These are phyloP conservation scores for Metarhizium anisopliae DNA, from an alignment of 2,329 filamentous ascomycete genomes.

Conservation along the genomic window DNA sequence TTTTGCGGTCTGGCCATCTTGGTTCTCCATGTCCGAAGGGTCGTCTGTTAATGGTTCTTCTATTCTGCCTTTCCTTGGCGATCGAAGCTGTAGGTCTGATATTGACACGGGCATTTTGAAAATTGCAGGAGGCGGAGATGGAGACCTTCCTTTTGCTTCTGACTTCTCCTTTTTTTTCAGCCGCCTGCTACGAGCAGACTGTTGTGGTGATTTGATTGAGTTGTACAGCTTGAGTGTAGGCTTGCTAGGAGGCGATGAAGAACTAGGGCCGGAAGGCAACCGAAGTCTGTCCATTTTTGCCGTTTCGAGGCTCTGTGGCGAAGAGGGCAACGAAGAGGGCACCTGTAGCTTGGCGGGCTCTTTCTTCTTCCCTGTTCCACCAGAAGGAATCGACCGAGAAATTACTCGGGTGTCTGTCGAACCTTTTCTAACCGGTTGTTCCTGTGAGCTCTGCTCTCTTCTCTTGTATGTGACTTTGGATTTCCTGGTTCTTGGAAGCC, in stretches of 20 bases:
- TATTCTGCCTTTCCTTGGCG: not conserved
- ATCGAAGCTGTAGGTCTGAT: constrained; percentile 5
- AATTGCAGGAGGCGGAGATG: constrained; percentile 10
- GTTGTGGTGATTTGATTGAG: not conserved
- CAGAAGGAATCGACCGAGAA: not conserved
- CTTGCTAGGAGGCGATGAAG: constrained; percentile 1
- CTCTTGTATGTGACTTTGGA: constrained; percentile 18
- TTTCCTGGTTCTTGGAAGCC: constrained; percentile 13
- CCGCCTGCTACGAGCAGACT: not conserved
- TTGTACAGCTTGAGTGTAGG: not conserved
- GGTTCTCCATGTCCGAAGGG: constrained; percentile 4
- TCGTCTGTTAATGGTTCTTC: not conserved
- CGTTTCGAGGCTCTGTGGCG: constrained; percentile 4
- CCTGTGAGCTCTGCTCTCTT: constrained; percentile 13
- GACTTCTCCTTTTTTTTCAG: not conserved
- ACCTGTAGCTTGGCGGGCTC: not conserved
- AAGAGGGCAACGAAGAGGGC: constrained; percentile 1
- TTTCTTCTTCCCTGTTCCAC: not conserved
- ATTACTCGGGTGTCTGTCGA: not conserved
- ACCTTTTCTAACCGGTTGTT: constrained; percentile 9
- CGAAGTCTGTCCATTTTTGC: not conserved
- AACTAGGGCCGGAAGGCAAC: not conserved
- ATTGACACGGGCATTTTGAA: constrained; percentile 14
- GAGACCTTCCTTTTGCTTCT: not conserved
- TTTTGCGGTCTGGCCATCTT: not conserved